phyloP scores from a whole-genome alignment of 768 basidiomycete species.

The Leucogyrophana mollusca region DNA sequence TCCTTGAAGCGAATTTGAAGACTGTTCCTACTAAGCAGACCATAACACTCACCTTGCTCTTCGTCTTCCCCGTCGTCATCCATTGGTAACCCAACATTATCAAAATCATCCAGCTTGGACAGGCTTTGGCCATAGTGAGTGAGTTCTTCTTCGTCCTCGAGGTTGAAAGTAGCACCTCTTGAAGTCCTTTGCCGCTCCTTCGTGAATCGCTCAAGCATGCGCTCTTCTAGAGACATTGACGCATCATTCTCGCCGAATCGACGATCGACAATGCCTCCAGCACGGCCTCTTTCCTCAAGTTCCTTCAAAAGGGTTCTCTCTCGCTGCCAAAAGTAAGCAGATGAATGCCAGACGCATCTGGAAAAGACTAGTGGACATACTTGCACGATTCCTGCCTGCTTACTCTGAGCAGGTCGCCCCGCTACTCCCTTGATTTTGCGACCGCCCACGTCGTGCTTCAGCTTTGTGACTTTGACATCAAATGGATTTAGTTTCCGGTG shows the following conservation, averaged over 20 bases:
- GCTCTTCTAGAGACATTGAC: conserved; percentile 90
- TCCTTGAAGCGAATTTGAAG: conserved; percentile 36
- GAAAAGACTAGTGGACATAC: conserved; percentile 38
- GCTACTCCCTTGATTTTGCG: conserved; percentile 78
- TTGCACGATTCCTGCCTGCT: conserved; percentile 88
- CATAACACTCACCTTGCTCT: conserved; percentile 36
- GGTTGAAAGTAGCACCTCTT: conserved; percentile 78
- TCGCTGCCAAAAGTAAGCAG: conserved; percentile 46
- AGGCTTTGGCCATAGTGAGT: conserved; percentile 91
- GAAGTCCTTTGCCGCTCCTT: conserved; percentile 80
- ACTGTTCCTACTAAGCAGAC: neutral
- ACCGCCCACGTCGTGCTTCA: conserved; percentile 92
- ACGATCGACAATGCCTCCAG: conserved; percentile 88
- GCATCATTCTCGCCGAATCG: conserved; percentile 97
- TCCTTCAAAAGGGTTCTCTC: conserved; percentile 89
- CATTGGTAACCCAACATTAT: conserved; percentile 55
- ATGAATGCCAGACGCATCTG: conserved; percentile 4
- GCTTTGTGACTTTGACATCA: conserved; percentile 87
- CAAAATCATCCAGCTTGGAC: conserved; percentile 83
- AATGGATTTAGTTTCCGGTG: conserved; percentile 89
- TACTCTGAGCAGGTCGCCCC: conserved; percentile 85
- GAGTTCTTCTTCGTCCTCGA: conserved; percentile 89
- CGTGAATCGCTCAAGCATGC: conserved; percentile 96
- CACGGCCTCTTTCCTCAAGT: conserved; percentile 74
- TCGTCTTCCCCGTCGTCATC: conserved; percentile 58